Conservation (phyloP, 2,329 filamentous ascomycete species). For the Magnaporthales sp. region DNA sequence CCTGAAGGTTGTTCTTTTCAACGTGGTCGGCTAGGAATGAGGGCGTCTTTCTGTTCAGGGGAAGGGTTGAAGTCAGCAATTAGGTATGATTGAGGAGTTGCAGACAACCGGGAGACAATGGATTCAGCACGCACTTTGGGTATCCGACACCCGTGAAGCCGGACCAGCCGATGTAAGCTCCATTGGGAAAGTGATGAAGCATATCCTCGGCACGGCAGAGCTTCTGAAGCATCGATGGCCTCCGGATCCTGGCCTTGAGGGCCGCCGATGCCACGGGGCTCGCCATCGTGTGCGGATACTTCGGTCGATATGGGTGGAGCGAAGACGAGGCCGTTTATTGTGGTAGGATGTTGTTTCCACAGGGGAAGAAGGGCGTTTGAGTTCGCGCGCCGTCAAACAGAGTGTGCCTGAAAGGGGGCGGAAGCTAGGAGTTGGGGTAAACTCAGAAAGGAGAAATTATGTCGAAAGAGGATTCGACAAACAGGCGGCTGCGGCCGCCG, state of each 20-base stretch:
- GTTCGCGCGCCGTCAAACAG: background rate
- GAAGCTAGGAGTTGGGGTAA: background rate
- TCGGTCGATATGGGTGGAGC: background rate
- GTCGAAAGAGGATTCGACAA: background rate
- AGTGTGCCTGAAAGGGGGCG: background rate
- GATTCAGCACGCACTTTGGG: conserved; percentile 57
- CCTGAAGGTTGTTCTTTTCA: conserved; percentile 76
- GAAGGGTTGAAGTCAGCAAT: background rate
- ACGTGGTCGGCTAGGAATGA: conserved; percentile 81
- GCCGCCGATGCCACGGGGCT: conserved; percentile 57
- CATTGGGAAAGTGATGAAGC: conserved; percentile 73
- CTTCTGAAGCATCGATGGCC: conserved; percentile 73
- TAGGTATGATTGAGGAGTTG: background rate
- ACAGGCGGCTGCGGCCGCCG: background rate
- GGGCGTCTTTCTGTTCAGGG: conserved; percentile 63
- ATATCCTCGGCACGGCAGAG: conserved; percentile 72
- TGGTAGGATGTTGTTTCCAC: background rate
- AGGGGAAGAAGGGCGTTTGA: background rate
- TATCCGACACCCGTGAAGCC: conserved; percentile 88
- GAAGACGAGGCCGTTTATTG: background rate
- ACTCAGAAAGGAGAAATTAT: background rate
- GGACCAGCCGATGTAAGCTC: conserved; percentile 82
- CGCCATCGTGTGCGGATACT: conserved; percentile 27
- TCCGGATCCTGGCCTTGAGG: conserved; percentile 65
- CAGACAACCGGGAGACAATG: no score